phyloP scores from a whole-genome alignment of 2,329 filamentous ascomycete genomes.

The Verticillium isaacii region DNA sequence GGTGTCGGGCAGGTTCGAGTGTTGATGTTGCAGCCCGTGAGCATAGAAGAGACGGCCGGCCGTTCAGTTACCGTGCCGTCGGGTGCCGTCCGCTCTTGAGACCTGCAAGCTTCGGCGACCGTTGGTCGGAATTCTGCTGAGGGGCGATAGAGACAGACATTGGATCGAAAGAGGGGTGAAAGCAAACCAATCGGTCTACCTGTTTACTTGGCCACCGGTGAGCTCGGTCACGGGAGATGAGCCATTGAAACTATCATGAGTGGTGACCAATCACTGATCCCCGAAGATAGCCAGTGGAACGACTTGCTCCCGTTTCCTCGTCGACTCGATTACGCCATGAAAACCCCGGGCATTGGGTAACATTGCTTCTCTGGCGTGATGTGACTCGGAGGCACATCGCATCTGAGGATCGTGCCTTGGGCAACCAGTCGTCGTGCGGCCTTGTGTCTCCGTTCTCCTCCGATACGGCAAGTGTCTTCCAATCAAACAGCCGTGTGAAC shows the following conservation, averaged over 20 bases:
- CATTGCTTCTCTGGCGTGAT: not conserved
- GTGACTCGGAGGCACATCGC: not conserved
- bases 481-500: not conserved
- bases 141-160: not conserved
- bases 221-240: not conserved
- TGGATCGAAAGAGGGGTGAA: not conserved
- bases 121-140: not conserved
- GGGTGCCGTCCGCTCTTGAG: not conserved
- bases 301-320: too few species aligned
- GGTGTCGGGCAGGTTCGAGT: not conserved
- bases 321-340: not conserved
- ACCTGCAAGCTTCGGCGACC: not conserved
- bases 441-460: not conserved
- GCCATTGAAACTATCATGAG: not conserved
- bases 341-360: not conserved
- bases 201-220: not conserved
- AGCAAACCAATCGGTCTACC: not conserved
- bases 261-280: not conserved
- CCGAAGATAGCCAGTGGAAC: too few species aligned
- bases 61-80: not conserved
- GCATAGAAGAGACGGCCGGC: not conserved
- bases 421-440: not conserved
- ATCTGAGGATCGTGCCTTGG: not conserved
- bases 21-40: not conserved
- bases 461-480: not conserved